Base-by-base conservation (phyloP, 1,139 yeast genomes). In the Taphrina populina region DNA sequence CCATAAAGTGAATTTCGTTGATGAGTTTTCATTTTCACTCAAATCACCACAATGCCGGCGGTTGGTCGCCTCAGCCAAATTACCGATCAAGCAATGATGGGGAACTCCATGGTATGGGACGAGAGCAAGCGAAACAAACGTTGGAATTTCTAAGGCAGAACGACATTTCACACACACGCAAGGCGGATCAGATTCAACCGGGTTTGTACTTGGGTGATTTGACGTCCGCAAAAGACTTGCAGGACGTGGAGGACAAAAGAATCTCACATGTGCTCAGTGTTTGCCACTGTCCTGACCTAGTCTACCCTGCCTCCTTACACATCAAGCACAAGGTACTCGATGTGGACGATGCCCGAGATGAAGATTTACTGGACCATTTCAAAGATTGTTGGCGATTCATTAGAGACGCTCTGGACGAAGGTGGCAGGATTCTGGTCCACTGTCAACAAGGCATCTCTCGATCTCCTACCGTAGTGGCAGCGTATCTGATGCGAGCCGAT, bases 401-500 rank as follows among this genome's bases (percentile, higher is more conserved):
- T 5, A 84, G 83, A 45, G 64, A 69, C 2, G 88, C 88, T 0
- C 71, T 87, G 35, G 77, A 53, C 17, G 54, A 54, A 2, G 64
- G 64, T 37, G 65, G 64, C 4, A 67, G 68, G 19, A 66, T 71
- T 4, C 64, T 72, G 13, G 72, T 73, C n/a, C 76, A 73, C 59
- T 73, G 70, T 60, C 58, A 49, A 4, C 95, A 95, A 29, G 98
- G 97, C 1, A 78, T 82, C 21, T 86, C 95, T 2, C 73, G 98
- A 62, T 84, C 95, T 0, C 86, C 80, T 0, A 72, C 95, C 0
- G 73, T 87, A 27, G 73, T 82, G 10, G 75, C 82, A 37, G 94
- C 95, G 1, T 92, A 83, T 67, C 69, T 92, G 60, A 88, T 92
- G 94, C 78, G 79, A 64, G 77, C 79, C 60, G 82, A 83, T 68